phyloP scores from a whole-genome alignment of 208 protist genomes.

The Crithidia expoeki region DNA sequence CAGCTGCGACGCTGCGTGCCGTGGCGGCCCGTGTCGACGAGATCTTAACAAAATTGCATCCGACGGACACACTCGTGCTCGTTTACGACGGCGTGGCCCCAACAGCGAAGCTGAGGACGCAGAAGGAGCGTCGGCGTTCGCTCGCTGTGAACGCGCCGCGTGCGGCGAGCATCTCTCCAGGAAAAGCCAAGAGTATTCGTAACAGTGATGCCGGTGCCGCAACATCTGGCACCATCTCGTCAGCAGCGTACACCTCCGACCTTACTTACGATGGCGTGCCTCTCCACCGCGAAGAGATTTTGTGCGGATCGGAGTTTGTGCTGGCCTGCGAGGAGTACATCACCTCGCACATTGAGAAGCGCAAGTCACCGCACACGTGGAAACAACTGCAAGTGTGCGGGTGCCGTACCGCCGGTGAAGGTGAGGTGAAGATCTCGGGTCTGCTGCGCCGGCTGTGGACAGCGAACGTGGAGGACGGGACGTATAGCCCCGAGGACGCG shows the following conservation, averaged over 20 bases:
- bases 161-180: neutral
- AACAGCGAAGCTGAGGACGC: conserved; percentile 63
- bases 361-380: conserved; percentile 24
- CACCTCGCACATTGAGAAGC: conserved; percentile 11
- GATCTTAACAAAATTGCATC: conserved; percentile 44
- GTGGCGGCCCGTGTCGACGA: conserved; percentile 39
- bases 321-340: conserved; percentile 67
- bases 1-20: conserved; percentile 41
- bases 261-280: conserved; percentile 39
- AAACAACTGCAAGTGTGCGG: conserved; percentile 35
- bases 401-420: conserved; percentile 70
- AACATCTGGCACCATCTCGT: conserved; percentile 2
- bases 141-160: conserved; percentile 23
- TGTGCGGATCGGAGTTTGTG: conserved; percentile 76
- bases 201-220: neutral
- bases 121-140: conserved; percentile 60
- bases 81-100: conserved; percentile 85
- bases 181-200: neutral
- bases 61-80: conserved; percentile 51
- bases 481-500: conserved; percentile 61
- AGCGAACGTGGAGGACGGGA: conserved; percentile 22
- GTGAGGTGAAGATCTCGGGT: conserved; percentile 83
- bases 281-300: conserved; percentile 65
- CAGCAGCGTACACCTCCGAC: conserved; percentile 53
- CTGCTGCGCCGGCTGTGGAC: conserved; percentile 53